Base-by-base conservation (phyloP, 345 rosid species). In the Eucalyptus pauciflora region DNA sequence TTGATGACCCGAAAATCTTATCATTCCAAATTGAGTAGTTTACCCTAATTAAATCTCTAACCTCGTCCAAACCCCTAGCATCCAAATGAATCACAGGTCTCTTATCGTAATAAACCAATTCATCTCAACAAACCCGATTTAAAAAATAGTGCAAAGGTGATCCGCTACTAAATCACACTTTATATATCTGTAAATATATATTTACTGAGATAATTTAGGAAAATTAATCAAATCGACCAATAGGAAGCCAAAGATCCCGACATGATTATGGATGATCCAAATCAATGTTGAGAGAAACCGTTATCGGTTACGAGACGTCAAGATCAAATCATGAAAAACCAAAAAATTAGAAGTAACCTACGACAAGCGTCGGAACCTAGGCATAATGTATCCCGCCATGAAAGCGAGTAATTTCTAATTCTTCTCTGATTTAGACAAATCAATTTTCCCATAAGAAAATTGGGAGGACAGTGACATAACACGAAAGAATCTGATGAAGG, bases 291-390 rank as follows among this genome's bases (percentile, higher is more conserved):
- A 2, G 5, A 11, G 29, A 20, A 3, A 41, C 22, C 13, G 15
- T 7, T 41, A 41, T 5, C 8, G 5, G 29, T 76, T 43, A 20
- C 16, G 3, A 76, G 8, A 43, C 1, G 1, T 41, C 16, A 43
- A 2, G 48, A 71, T 1, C 8, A 6, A 41, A 3, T 41, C 33
- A 31, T 20, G 13, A 18, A 33, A 71, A 18, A 5, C 1, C 6
- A 2, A 4, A 0, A 33, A 33, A 4, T 16, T 9, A 2, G 7
- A 1, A 41, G 0, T 17, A 22, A 41, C 24, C 3, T 0, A 0
- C 0, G 5, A 10, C 5, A 20, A 10, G 1, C 0, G 5, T 20
- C 5, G 5, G 1, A 22, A 41, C 46, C 2, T 1, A 0, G 5
- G 5, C 3, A 20, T 0, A 37, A 41, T 6, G 15, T 41, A 11